phyloP scores from a whole-genome alignment of 169 alveolate species.

The Plasmodium coatneyi region DNA sequence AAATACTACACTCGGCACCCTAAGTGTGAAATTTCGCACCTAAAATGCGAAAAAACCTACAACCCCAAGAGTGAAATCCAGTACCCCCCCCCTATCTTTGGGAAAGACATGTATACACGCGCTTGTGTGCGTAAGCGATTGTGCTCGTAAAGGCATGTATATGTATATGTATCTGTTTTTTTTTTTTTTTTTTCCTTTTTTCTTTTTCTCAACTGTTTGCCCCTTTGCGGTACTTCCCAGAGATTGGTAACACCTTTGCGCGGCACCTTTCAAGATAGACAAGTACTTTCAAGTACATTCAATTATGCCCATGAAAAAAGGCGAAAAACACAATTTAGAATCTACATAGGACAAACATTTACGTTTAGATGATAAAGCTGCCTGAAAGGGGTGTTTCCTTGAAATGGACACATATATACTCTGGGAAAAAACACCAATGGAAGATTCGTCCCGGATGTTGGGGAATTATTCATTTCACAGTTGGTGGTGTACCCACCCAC shows the following conservation, averaged over 20 bases:
- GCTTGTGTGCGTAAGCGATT: not conserved
- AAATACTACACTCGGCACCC: no score
- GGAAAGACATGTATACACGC: not conserved
- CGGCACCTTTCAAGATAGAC: no score
- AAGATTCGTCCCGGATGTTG: not conserved
- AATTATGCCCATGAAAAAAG: not conserved
- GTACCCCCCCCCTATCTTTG: no score
- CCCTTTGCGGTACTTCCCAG: not conserved
- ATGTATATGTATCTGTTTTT: no score
- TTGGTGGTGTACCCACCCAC: no score
- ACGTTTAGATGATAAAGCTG: not conserved
- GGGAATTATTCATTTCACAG: not conserved
- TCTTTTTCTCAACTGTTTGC: not conserved
- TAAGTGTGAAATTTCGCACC: no score
- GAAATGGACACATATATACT: not conserved
- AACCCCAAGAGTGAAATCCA: no score
- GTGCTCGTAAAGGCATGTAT: not conserved
- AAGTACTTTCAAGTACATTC: no score
- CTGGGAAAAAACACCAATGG: not conserved
- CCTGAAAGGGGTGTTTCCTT: not conserved
- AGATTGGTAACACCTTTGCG: no score
- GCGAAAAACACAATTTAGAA: not conserved
- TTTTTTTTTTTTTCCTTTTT: not conserved
- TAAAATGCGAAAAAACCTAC: no score
- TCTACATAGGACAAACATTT: not conserved